Evolutionary conservation across 2,329 filamentous ascomycete species (phyloP).

Genomic region (Penicillium sp.): DNA sequence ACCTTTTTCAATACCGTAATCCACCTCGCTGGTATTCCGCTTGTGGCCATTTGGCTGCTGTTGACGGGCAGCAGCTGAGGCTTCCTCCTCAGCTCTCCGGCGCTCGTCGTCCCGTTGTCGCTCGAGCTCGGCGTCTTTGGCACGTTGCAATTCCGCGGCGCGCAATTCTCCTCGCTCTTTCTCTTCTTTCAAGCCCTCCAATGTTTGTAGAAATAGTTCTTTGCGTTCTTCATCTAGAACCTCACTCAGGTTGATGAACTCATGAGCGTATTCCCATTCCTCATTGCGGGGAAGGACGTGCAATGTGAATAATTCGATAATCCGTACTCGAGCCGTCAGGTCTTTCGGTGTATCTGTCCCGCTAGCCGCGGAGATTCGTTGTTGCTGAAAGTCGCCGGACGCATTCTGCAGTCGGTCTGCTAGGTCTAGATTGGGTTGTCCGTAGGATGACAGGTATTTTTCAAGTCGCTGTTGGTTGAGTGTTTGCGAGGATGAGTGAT

Average conservation of each 20-base stretch:
- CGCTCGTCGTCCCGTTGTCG: conserved; percentile 49
- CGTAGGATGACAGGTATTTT: conserved; percentile 78
- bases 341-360: conserved; percentile 82
- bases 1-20: conserved; percentile 67
- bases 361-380: conserved; percentile 44
- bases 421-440: conserved; percentile 71
- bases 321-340: conserved; percentile 79
- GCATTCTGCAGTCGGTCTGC: conserved; percentile 57
- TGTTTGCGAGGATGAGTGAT: conserved; percentile 80
- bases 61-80: conserved; percentile 42
- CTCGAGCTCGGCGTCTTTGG: conserved; percentile 56
- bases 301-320: conserved; percentile 91
- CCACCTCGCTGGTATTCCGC: conserved; percentile 64
- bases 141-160: conserved; percentile 62
- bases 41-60: conserved; percentile 36
- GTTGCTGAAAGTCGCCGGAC: conserved; percentile 32
- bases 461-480: conserved; percentile 87
- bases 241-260: conserved; percentile 84
- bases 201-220: conserved; percentile 82
- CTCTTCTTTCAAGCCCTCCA: conserved; percentile 82
- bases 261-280: conserved; percentile 92
- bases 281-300: conserved; percentile 91
- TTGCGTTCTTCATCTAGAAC: conserved; percentile 89
- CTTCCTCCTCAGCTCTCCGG: conserved; percentile 37
- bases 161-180: conserved; percentile 69